phyloP scores from a whole-genome alignment of 108 stramenopile species.

The Bacterosira constricta region DNA sequence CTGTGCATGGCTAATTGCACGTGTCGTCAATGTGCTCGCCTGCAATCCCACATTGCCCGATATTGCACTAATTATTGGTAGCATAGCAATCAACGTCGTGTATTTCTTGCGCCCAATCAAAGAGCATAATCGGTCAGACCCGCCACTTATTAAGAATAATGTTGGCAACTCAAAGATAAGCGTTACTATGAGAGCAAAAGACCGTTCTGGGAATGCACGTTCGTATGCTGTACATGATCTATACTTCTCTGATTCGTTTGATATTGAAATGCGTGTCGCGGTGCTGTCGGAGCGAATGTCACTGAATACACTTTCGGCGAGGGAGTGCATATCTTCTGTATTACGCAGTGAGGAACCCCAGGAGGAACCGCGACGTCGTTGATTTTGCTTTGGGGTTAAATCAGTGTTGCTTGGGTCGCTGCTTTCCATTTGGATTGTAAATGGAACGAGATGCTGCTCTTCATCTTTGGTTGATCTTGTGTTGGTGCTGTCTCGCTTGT shows the following conservation, averaged over 20 bases:
- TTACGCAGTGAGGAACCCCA: no score
- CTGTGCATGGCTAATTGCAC: constrained; percentile 58
- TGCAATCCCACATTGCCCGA: constrained; percentile 78
- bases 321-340: neutral
- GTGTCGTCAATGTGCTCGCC: constrained; percentile 62
- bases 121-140: constrained; percentile 54
- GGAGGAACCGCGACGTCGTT: no score
- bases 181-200: constrained; percentile 62
- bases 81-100: constrained; percentile 57
- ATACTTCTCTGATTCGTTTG: constrained; percentile 43
- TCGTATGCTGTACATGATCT: constrained; percentile 29
- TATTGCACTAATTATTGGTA: constrained; percentile 64
- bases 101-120: constrained; percentile 64
- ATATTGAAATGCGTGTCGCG: constrained; percentile 12
- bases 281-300: constrained; percentile 40
- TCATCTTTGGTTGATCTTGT: no score
- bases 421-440: no score
- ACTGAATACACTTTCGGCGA: constrained; percentile 52
- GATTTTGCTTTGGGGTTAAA: no score
- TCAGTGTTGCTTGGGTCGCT: no score
- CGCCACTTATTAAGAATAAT: constrained; percentile 64
- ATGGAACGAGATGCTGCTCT: no score
- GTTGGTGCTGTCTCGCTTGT: no score
- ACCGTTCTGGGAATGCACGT: constrained; percentile 68
- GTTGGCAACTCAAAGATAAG: constrained; percentile 68